Evolutionary conservation across 805 yeast genomes (phyloP).

Genomic region (Osmozyma mogii): DNA sequence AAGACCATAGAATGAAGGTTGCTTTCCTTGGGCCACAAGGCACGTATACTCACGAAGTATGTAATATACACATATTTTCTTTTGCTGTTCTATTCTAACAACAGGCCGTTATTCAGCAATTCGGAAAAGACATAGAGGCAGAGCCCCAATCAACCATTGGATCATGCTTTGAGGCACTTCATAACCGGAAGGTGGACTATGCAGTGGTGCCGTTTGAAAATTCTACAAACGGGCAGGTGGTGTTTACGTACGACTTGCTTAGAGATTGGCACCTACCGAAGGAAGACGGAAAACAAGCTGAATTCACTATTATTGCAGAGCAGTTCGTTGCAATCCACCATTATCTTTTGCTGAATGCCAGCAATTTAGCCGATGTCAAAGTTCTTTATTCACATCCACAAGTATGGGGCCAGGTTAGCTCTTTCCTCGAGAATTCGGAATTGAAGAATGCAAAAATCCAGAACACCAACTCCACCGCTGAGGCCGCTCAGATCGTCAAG

Average conservation of each 20-base stretch:
- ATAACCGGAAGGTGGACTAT: conserved; percentile 42
- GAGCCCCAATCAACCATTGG: conserved; percentile 37
- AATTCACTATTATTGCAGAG: conserved; percentile 58
- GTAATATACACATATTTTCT: conserved; percentile 6
- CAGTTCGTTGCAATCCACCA: conserved; percentile 81
- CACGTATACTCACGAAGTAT: conserved; percentile 84
- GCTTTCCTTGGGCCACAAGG: conserved; percentile 88
- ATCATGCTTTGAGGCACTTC: conserved; percentile 56
- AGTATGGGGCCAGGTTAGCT: conserved; percentile 88
- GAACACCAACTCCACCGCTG: conserved; percentile 74
- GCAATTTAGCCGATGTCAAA: conserved; percentile 36
- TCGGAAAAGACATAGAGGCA: conserved; percentile 27
- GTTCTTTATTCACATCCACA: conserved; percentile 89
- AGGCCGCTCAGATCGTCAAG: conserved; percentile 65
- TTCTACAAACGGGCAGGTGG: conserved; percentile 92
- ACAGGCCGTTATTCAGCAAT: conserved; percentile 44
- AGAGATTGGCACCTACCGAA: conserved; percentile 51
- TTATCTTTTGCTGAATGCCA: conserved; percentile 48
- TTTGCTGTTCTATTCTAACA: conserved; percentile 6
- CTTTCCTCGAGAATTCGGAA: conserved; percentile 38
- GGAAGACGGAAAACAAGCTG: conserved; percentile 7
- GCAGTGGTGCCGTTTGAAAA: conserved; percentile 89
- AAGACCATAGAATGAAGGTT: conserved; percentile 28
- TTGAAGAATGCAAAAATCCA: conserved; percentile 44
- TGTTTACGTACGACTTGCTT: conserved; percentile 72